Evolutionary conservation across 129 eudicot species (phyloP).

Genomic region (Flaveria brownii): DNA sequence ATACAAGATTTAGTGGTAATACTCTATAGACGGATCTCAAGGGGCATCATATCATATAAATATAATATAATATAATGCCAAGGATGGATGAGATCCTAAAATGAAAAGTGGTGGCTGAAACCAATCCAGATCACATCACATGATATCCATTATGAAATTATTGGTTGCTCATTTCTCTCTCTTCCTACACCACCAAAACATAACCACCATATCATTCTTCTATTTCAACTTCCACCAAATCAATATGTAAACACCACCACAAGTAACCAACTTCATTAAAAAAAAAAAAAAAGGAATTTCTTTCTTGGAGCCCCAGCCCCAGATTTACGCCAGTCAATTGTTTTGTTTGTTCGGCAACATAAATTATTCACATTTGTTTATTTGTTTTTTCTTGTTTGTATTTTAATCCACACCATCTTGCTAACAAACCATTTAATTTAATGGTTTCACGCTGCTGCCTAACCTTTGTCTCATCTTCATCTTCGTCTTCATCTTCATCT

Average conservation of each 20-base stretch:
- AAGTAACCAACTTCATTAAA: not conserved
- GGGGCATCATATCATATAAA: not conserved
- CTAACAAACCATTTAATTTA: constrained; percentile 21
- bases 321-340: not conserved
- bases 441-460: constrained; percentile 20
- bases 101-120: constrained; percentile 28
- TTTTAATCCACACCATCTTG: constrained; percentile 18
- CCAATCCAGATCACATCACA: constrained; percentile 15
- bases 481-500: too few relatives aligned
- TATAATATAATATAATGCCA: too few relatives aligned
- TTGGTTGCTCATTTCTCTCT: constrained; percentile 6
- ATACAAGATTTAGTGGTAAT: not conserved
- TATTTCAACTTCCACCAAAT: constrained; percentile 24
- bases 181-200: constrained; percentile 7
- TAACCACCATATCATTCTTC: not conserved
- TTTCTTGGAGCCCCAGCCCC: not conserved
- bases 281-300: not conserved
- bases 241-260: not conserved
- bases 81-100: not conserved
- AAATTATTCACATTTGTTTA: not conserved
- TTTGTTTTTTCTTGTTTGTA: not conserved
- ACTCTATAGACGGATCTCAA: not conserved
- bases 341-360: not conserved
- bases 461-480: constrained; percentile 17
- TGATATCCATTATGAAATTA: not conserved